These are phyloP conservation scores for Stemphylium beticola DNA, from an alignment of 2,329 filamentous ascomycete species.

Conservation along the genomic window DNA sequence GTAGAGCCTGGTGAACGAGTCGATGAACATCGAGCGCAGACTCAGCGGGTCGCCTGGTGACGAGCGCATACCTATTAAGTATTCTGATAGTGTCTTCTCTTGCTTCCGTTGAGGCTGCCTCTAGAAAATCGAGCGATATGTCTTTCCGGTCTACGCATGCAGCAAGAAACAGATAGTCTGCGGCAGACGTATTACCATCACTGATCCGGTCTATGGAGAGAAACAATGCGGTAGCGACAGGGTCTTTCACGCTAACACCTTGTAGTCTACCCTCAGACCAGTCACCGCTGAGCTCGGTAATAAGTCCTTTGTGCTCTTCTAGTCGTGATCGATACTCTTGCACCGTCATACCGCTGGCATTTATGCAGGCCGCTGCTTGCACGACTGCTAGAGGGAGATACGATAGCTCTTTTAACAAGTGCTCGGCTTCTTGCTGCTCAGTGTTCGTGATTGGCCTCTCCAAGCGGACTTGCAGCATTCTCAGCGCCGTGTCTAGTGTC, in stretches of 20 bases:
- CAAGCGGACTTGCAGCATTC: no score
- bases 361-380: no score
- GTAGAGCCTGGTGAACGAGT: constrained; percentile 18
- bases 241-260: no score
- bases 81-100: constrained; percentile 20
- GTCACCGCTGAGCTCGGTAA: no score
- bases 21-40: constrained; percentile 15
- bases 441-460: neutral
- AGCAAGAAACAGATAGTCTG: constrained; percentile 49
- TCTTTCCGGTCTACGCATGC: constrained; percentile 43
- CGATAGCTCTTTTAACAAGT: constrained; percentile 11
- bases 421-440: constrained; percentile 13
- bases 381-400: constrained; percentile 6
- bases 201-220: no score
- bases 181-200: constrained; percentile 37
- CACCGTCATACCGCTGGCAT: no score
- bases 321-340: no score
- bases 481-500: no score
- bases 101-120: no score
- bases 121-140: constrained; percentile 24
- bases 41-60: constrained; percentile 12
- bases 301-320: no score
- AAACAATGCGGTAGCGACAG: no score
- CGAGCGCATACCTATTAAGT: constrained; percentile 13
- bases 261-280: no score